A percentile compares a stretch with the other conserved stretches of the same genome.
Conservation (phyloP, 176 grass and related monocot species). For the Chrysopogon serrulatus region DNA sequence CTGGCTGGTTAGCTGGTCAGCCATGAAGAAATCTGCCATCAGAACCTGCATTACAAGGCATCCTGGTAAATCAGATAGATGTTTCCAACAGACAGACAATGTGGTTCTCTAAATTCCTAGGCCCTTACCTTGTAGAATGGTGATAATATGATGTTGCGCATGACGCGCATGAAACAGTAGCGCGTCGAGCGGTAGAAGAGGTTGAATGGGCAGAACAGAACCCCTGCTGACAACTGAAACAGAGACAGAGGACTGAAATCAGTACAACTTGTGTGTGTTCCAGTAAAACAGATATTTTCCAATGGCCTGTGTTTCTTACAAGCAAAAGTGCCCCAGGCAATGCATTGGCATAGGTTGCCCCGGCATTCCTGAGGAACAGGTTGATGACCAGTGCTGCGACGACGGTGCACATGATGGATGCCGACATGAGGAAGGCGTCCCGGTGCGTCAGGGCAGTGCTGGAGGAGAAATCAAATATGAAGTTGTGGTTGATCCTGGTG, state of each 20-base stretch:
- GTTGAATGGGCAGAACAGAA: conserved; percentile 76
- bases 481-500: conserved; percentile 82
- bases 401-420: conserved; percentile 73
- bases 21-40: conserved; percentile 99
- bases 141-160: conserved; percentile 81
- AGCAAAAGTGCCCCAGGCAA: conserved; percentile 69
- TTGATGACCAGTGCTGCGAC: conserved; percentile 65
- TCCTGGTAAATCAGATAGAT: neutral
- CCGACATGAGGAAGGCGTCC: conserved; percentile 85
- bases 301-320: conserved; percentile 33
- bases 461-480: conserved; percentile 78
- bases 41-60: conserved; percentile 53
- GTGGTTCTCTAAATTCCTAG: neutral
- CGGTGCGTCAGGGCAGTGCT: conserved; percentile 70
- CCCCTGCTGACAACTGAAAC: conserved; percentile 52
- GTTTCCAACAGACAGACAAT: neutral
- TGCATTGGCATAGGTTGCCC: conserved; percentile 46
- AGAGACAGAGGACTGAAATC: neutral
- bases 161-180: conserved; percentile 80
- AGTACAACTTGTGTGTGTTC: neutral
- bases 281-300: neutral
- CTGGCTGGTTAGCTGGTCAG: conserved; percentile 97
- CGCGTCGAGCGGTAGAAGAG: conserved; percentile 84
- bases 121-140: conserved; percentile 75
- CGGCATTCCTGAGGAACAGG: conserved; percentile 57